Evolutionary conservation across 306 rosid species (phyloP).

Genomic region (Luffa aegyptiaca): DNA sequence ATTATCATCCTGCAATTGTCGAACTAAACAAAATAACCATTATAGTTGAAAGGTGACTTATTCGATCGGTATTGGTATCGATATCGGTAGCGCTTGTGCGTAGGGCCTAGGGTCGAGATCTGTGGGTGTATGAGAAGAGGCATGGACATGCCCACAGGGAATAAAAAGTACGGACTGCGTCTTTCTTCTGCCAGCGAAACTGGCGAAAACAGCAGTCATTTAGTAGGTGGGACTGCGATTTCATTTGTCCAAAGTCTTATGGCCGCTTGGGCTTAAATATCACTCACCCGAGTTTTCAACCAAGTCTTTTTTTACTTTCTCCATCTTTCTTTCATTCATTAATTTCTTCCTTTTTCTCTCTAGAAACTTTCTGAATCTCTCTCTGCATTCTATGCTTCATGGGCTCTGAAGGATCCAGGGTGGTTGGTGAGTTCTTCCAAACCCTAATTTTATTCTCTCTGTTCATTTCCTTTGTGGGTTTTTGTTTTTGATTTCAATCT

Average conservation of each 20-base stretch:
- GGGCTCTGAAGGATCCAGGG: conserved; percentile 76
- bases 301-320: neutral
- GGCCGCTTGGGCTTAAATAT: conserved; percentile 1
- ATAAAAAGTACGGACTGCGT: neutral
- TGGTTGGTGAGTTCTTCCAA: conserved; percentile 44
- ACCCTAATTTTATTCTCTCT: neutral
- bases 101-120: neutral
- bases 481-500: neutral
- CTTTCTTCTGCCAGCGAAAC: conserved; percentile 2
- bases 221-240: neutral
- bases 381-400: conserved; percentile 20
- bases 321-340: neutral
- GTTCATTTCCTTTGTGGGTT: conserved; percentile 2
- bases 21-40: no score
- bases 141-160: neutral
- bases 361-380: neutral
- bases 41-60: no score
- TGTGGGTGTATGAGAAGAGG: neutral
- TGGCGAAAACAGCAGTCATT: neutral
- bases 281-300: neutral
- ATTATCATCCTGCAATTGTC: no score
- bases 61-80: no score
- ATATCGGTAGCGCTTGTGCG: neutral
- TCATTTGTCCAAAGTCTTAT: neutral
- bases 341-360: conserved; percentile 10